phyloP scores from a whole-genome alignment of 169 alveolate genomes.

The Plasmodium inui region DNA sequence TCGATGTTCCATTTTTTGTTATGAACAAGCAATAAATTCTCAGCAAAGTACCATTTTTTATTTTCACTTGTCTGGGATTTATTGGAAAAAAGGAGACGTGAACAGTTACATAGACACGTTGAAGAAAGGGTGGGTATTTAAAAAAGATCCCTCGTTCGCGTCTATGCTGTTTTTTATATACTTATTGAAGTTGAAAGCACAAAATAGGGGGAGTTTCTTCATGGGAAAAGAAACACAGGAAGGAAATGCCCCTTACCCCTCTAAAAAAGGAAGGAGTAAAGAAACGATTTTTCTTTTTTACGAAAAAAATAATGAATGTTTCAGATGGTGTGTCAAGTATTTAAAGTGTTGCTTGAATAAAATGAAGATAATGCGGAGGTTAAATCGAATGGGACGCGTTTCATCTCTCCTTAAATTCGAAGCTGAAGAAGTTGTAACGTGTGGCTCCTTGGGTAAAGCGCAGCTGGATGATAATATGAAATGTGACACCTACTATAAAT shows the following conservation, averaged over 20 bases:
- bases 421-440: not conserved
- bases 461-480: not conserved
- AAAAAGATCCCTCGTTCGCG: conserved; percentile 2
- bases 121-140: conserved; percentile 28
- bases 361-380: conserved; percentile 13
- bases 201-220: not conserved
- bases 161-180: conserved; percentile 2
- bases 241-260: not conserved
- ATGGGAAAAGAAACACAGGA: not conserved
- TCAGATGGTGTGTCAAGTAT: conserved; percentile 34
- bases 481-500: not conserved
- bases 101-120: conserved; percentile 24
- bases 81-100: conserved; percentile 46
- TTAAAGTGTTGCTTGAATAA: conserved; percentile 19
- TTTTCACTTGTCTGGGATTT: conserved; percentile 9
- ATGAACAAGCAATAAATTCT: conserved; percentile 42
- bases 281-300: not conserved
- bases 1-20: conserved; percentile 32
- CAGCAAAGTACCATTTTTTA: conserved; percentile 11
- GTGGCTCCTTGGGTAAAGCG: not conserved
- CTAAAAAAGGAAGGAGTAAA: not conserved
- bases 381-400: not conserved
- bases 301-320: conserved; percentile 21
- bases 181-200: conserved; percentile 1
- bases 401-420: not conserved